Conservation (phyloP, 257 asterid genomes). For the Solanum corneliomulleri region DNA sequence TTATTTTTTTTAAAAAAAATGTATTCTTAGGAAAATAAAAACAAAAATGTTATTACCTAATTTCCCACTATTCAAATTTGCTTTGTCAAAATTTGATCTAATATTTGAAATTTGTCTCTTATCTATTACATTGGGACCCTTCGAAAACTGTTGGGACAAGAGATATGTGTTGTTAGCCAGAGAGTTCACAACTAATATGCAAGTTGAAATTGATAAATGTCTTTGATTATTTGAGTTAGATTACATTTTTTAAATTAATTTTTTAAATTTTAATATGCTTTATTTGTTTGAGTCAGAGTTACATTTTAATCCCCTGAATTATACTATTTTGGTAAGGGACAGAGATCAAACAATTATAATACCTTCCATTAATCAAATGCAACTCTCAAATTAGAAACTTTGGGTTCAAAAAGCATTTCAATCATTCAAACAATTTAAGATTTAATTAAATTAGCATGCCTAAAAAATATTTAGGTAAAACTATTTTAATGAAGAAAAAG, state of each 20-base stretch:
- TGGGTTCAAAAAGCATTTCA: neutral
- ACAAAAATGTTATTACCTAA: neutral
- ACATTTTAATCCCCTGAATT: neutral
- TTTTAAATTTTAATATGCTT: no score
- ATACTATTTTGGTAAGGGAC: neutral
- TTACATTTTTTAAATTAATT: no score
- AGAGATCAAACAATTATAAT: neutral
- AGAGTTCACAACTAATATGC: no score
- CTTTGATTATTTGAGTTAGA: no score
- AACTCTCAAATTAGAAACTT: neutral
- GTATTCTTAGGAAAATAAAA: neutral
- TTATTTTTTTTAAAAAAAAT: no score
- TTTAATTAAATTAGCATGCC: neutral
- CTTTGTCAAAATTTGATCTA: no score
- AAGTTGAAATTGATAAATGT: no score
- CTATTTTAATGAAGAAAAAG: neutral
- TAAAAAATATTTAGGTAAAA: neutral
- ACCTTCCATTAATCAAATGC: neutral
- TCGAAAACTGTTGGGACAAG: no score
- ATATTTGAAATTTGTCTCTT: no score
- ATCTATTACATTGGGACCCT: no score
- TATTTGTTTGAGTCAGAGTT: neutral
- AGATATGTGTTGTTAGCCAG: no score
- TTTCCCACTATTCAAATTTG: no score
- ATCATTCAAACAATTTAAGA: neutral